Percentiles rank a stretch among this genome's conserved stretches.
Conservation (phyloP, 768 basidiomycete genomes). For the Boletus pseudo-olivaceus region DNA sequence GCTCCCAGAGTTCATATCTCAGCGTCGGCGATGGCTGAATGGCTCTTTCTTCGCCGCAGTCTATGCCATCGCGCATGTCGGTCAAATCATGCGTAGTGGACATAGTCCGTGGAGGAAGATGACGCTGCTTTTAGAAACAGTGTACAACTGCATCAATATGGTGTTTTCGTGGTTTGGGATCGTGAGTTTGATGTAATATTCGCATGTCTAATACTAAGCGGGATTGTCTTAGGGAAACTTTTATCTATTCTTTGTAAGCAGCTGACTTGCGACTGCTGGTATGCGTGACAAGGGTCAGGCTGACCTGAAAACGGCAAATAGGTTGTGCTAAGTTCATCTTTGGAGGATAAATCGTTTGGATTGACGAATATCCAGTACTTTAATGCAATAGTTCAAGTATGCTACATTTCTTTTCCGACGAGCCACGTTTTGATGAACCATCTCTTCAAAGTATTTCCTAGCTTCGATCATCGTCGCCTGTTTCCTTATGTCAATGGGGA, state of each 20-base stretch:
- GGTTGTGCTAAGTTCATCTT: constrained; percentile 84
- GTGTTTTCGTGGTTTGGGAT: constrained; percentile 93
- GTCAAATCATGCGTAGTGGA: constrained; percentile 34
- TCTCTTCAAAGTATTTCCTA: constrained; percentile 63
- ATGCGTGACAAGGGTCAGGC: not conserved
- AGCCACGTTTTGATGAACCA: constrained; percentile 1
- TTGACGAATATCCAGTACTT: constrained; percentile 64
- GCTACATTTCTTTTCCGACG: not conserved
- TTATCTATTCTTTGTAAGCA: constrained; percentile 86
- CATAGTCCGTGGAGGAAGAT: constrained; percentile 77
- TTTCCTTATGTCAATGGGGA: constrained; percentile 95
- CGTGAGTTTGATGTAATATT: constrained; percentile 42
- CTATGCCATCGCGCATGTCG: constrained; percentile 81
- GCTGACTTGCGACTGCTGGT: not conserved
- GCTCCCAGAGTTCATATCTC: constrained; percentile 90
- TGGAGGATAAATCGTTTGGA: constrained; percentile 71
- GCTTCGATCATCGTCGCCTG: constrained; percentile 81
- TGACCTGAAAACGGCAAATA: constrained; percentile 26
- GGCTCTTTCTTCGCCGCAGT: constrained; percentile 95
- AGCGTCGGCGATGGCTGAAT: constrained; percentile 85
- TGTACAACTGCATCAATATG: constrained; percentile 85
- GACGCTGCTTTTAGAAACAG: constrained; percentile 71
- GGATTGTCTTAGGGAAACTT: constrained; percentile 71
- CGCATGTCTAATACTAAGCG: not conserved
- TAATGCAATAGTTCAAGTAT: constrained; percentile 73